Percentiles rank a stretch among this genome's conserved stretches.
phyloP scores from a whole-genome alignment of 2,329 filamentous ascomycete species.

The Pseudocercospora ulei region DNA sequence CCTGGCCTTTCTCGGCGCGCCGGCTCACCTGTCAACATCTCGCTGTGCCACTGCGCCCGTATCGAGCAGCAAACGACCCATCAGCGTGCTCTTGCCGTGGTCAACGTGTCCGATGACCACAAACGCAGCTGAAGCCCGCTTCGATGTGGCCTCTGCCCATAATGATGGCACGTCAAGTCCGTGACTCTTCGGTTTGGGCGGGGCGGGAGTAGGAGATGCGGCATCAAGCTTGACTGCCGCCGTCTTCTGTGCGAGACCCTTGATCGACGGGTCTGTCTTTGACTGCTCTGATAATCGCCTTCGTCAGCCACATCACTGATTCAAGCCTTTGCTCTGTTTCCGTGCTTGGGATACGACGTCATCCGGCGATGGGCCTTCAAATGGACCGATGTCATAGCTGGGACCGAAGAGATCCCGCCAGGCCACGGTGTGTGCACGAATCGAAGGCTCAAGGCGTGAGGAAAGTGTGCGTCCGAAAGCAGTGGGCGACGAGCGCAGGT shows the following conservation, averaged over 20 bases:
- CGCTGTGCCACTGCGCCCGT: conserved; percentile 78
- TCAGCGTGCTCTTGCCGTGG: conserved; percentile 92
- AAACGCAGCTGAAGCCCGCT: conserved; percentile 30
- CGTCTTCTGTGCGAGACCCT: conserved; percentile 29
- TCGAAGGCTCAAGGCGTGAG: conserved; percentile 3
- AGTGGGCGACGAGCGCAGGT: conserved; percentile 29
- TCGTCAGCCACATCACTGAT: conserved; percentile 25
- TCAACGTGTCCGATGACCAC: conserved; percentile 71
- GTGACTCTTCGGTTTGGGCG: conserved; percentile 52
- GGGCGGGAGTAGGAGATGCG: conserved; percentile 15
- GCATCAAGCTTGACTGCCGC: conserved; percentile 28
- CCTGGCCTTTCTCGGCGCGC: not conserved
- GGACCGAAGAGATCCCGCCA: conserved; percentile 27
- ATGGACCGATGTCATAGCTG: conserved; percentile 19
- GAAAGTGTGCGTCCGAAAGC: conserved; percentile 29
- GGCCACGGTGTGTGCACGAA: conserved; percentile 15
- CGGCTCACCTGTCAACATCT: conserved; percentile 60
- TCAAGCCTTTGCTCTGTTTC: conserved; percentile 30
- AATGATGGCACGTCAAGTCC: conserved; percentile 60
- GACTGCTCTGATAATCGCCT: conserved; percentile 16
- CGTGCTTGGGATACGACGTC: conserved; percentile 29
- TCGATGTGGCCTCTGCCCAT: conserved; percentile 24
- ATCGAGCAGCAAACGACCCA: conserved; percentile 87
- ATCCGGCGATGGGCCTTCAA: conserved; percentile 32
- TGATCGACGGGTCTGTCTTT: conserved; percentile 19